phyloP scores from a whole-genome alignment of 305 asterid species.

The Fraxinus baroniana region DNA sequence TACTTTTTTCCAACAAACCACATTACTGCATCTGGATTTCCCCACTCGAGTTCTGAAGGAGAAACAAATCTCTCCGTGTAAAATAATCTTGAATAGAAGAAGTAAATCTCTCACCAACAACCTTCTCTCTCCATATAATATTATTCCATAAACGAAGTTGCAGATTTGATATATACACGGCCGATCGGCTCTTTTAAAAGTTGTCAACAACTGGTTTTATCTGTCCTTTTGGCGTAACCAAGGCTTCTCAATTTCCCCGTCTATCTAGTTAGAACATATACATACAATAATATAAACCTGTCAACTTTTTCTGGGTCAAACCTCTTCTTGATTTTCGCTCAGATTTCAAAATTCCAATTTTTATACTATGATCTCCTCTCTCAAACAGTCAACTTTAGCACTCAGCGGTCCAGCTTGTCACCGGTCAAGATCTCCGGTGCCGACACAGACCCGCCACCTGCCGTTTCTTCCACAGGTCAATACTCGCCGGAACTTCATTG shows the following conservation, averaged over 20 bases:
- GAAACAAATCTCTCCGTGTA: neutral
- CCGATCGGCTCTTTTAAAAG: constrained; percentile 26
- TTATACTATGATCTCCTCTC: constrained; percentile 54
- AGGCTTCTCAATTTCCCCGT: constrained; percentile 21
- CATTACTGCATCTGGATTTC: neutral
- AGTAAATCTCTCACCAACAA: neutral
- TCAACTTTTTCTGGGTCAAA: constrained; percentile 26
- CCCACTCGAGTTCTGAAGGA: neutral
- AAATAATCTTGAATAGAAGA: neutral
- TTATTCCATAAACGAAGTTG: neutral
- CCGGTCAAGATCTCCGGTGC: constrained; percentile 25
- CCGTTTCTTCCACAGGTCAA: constrained; percentile 30
- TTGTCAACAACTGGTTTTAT: constrained; percentile 16
- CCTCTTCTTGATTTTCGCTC: constrained; percentile 18
- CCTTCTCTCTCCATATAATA: neutral
- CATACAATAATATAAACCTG: neutral
- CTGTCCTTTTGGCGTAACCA: constrained; percentile 33
- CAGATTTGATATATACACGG: neutral
- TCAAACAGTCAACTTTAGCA: constrained; percentile 38
- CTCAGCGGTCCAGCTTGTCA: constrained; percentile 38
- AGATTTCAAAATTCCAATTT: neutral
- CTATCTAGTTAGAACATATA: neutral
- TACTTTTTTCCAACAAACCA: neutral
- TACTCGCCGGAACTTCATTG: constrained; percentile 27
- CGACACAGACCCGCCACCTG: constrained; percentile 16